These are phyloP conservation scores for Echites panduratus DNA, from an alignment of 257 asterid species.

Conservation along the genomic window DNA sequence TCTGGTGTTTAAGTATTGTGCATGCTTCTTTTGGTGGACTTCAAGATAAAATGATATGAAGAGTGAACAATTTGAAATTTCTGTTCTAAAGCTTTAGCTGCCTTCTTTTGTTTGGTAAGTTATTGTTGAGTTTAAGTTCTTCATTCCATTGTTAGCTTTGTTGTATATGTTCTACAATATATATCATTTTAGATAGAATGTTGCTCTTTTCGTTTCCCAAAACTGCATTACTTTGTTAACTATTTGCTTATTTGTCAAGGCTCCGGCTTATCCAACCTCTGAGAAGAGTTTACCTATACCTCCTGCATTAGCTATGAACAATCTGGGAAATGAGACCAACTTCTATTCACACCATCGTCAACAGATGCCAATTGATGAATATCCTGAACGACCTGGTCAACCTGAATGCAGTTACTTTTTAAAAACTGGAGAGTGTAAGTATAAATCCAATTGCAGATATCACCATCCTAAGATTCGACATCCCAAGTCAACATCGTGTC, in stretches of 20 bases:
- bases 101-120: background rate
- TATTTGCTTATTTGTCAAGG: slow-evolving; percentile 37
- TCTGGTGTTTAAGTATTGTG: background rate
- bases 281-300: slow-evolving; percentile 88
- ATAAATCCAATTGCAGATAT: slow-evolving; percentile 71
- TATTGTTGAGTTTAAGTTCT: background rate
- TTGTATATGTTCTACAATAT: slow-evolving; percentile 4
- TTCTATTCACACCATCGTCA: slow-evolving; percentile 42
- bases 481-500: slow-evolving; percentile 32
- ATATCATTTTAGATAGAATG: background rate
- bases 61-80: background rate
- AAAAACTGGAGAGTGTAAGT: slow-evolving; percentile 91
- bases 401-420: slow-evolving; percentile 82
- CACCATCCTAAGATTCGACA: slow-evolving; percentile 67
- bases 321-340: slow-evolving; percentile 39
- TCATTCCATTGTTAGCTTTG: background rate
- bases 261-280: slow-evolving; percentile 48
- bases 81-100: background rate
- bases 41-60: background rate
- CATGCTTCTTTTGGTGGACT: background rate
- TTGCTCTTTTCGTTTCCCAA: slow-evolving; percentile 15
- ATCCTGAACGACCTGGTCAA: slow-evolving; percentile 89
- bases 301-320: slow-evolving; percentile 73
- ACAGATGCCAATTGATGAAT: slow-evolving; percentile 46
- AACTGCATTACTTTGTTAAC: background rate